phyloP scores from a whole-genome alignment of 2,329 filamentous ascomycete genomes.

The Corynespora cassiicola region DNA sequence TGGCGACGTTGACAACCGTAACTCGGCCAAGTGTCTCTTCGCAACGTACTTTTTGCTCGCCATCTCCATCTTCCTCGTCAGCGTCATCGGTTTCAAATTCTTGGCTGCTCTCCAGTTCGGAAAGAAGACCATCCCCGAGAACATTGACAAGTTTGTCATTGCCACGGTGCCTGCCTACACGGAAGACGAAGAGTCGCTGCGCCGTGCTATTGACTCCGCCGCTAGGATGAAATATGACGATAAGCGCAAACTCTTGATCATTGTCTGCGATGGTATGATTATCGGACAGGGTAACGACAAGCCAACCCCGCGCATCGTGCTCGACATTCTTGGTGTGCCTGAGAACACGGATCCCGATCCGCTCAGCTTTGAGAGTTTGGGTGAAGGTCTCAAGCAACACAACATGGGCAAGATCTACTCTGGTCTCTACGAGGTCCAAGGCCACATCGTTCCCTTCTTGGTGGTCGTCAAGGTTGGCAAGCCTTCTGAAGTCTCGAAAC shows the following conservation, averaged over 20 bases:
- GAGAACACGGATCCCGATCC: constrained; percentile 94
- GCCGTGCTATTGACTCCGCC: constrained; percentile 94
- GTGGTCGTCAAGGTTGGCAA: constrained; percentile 96
- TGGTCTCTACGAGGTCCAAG: constrained; percentile 95
- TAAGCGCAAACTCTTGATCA: constrained; percentile 91
- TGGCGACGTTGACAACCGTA: constrained; percentile 88
- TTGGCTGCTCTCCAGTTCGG: constrained; percentile 92
- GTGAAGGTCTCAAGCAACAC: constrained; percentile 95
- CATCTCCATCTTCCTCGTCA: constrained; percentile 79
- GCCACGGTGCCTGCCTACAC: constrained; percentile 98
- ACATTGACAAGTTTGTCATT: constrained; percentile 98
- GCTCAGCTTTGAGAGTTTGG: constrained; percentile 93
- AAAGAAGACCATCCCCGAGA: constrained; percentile 88
- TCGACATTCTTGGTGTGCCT: constrained; percentile 95
- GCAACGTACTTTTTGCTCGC: constrained; percentile 87
- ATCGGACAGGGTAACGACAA: constrained; percentile 98
- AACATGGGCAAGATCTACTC: constrained; percentile 99
- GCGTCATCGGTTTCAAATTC: constrained; percentile 87
- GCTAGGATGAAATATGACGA: constrained; percentile 97
- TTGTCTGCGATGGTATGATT: constrained; percentile 99
- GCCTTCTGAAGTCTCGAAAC: constrained; percentile 72
- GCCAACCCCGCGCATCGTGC: constrained; percentile 91
- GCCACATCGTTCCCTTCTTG: constrained; percentile 96
- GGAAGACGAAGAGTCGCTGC: constrained; percentile 95
- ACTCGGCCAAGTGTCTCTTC: constrained; percentile 84